Percentiles rank a stretch among this genome's conserved stretches.
Conservation (phyloP, 345 rosid genomes). For the Eucalyptus erythrocorys region DNA sequence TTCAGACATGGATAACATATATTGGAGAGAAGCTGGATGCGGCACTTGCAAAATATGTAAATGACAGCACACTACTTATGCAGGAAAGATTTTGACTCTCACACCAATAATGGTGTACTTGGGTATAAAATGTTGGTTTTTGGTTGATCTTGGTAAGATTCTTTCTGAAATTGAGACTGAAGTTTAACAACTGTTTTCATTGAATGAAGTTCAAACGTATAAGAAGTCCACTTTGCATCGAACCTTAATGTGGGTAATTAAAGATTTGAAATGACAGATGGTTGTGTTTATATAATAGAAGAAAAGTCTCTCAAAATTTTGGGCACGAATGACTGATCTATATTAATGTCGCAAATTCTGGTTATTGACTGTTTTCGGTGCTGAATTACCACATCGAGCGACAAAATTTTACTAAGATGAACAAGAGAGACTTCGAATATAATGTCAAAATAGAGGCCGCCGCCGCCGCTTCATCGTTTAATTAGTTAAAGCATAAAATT, state of each 20-base stretch:
- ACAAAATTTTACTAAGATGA: background rate
- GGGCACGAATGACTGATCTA: background rate
- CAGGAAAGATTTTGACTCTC: conserved; percentile 7
- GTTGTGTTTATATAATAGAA: background rate
- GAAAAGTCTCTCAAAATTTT: background rate
- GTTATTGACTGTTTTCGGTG: background rate
- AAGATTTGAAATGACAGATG: background rate
- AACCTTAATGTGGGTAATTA: background rate
- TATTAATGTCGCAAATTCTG: background rate
- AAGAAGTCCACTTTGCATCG: background rate
- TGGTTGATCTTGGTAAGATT: background rate
- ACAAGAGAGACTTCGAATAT: background rate
- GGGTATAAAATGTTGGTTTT: background rate
- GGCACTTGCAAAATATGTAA: conserved; percentile 34
- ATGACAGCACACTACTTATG: conserved; percentile 2
- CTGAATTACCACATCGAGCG: background rate
- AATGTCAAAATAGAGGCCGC: background rate
- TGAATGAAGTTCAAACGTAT: background rate
- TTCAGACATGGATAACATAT: conserved; percentile 78
- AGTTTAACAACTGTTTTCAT: background rate
- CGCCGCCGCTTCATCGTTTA: background rate
- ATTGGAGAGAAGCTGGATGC: conserved; percentile 83
- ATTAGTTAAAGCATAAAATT: background rate
- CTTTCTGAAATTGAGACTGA: background rate
- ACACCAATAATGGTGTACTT: background rate